A percentile compares a stretch with the other conserved stretches of the same genome.
These are phyloP conservation scores for Rosa chinensis DNA, from an alignment of 306 rosid genomes.

Conservation along the genomic window DNA sequence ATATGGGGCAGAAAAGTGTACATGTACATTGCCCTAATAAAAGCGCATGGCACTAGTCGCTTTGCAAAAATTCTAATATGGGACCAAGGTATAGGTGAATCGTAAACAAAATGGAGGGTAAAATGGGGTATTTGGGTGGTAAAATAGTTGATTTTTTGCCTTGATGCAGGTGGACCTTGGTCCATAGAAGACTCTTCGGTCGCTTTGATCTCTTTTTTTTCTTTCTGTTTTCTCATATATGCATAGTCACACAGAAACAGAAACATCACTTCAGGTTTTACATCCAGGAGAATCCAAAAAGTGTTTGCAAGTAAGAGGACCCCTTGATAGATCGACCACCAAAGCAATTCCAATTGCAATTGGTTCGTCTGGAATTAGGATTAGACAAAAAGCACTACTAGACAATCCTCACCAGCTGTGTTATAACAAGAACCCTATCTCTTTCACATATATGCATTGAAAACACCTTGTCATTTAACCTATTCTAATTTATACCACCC, in stretches of 20 bases:
- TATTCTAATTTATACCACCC: conserved; percentile 1
- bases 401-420: conserved; percentile 48
- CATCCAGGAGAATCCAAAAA: conserved; percentile 56
- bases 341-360: conserved; percentile 44
- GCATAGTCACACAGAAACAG: neutral
- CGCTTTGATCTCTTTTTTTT: conserved; percentile 2
- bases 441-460: conserved; percentile 11
- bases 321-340: conserved; percentile 34
- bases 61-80: neutral
- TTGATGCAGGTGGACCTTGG: no score
- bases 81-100: no score
- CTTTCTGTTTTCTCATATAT: neutral
- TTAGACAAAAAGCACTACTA: conserved; percentile 20
- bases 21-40: neutral
- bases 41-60: neutral
- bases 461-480: neutral
- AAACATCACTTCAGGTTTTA: conserved; percentile 22
- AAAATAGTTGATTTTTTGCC: no score
- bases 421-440: conserved; percentile 5
- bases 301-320: conserved; percentile 35
- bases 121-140: no score
- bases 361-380: conserved; percentile 19
- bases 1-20: neutral
- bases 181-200: neutral
- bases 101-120: no score